phyloP scores from a whole-genome alignment of 1,139 yeast genomes.

The Yamadazyma siamensis region DNA sequence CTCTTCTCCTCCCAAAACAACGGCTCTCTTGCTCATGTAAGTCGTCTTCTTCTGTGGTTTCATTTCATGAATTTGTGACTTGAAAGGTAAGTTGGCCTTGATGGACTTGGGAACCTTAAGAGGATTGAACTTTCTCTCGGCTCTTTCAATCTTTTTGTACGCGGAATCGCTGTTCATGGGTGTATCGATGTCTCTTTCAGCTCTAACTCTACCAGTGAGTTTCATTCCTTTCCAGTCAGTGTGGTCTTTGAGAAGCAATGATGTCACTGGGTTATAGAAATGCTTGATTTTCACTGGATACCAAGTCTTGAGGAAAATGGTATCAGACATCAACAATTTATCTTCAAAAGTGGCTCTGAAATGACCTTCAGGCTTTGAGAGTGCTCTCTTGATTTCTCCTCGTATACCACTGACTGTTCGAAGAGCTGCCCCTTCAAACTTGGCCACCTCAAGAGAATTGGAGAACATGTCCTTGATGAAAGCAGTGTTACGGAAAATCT shows the following conservation, averaged over 20 bases:
- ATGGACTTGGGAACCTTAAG: conserved; percentile 79
- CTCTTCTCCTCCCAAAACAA: conserved; percentile 87
- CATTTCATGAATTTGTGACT: conserved; percentile 84
- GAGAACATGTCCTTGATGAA: conserved; percentile 96
- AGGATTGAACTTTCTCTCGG: conserved; percentile 83
- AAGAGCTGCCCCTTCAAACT: conserved; percentile 96
- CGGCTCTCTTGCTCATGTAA: conserved; percentile 89
- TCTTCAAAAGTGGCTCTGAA: conserved; percentile 98
- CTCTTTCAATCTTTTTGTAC: conserved; percentile 78
- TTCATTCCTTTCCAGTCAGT: conserved; percentile 95
- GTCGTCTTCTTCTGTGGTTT: conserved; percentile 83
- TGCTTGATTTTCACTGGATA: conserved; percentile 88
- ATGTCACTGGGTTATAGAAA: conserved; percentile 95
- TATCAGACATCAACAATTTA: conserved; percentile 85
- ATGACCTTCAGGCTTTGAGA: conserved; percentile 94
- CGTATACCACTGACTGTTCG: conserved; percentile 96
- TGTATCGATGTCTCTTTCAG: conserved; percentile 63
- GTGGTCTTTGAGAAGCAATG: conserved; percentile 72
- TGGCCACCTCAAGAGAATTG: conserved; percentile 90
- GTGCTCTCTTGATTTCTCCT: conserved; percentile 95
- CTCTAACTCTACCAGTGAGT: conserved; percentile 89
- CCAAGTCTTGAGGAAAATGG: conserved; percentile 91
- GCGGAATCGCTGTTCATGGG: conserved; percentile 68
- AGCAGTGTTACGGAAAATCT: conserved; percentile 93
- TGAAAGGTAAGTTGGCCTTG: conserved; percentile 80